Evolutionary conservation across 1,139 yeast genomes (phyloP).

Genomic region (Sporopachydermia cereana): DNA sequence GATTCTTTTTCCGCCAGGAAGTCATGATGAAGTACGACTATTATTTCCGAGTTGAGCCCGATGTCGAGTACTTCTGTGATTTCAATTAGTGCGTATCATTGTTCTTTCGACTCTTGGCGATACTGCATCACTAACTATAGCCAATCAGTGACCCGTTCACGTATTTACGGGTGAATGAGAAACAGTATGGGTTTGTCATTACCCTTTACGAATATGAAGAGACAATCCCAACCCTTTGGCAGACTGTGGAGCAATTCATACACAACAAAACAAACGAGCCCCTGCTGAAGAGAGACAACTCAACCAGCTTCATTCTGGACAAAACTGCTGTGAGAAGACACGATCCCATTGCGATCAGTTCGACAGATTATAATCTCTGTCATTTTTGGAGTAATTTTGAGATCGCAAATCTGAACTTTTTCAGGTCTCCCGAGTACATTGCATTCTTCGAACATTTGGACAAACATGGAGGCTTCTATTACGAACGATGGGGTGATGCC

Average conservation of each 20-base stretch:
- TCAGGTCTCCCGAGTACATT: slow-evolving; percentile 57
- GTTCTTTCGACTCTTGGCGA: no score
- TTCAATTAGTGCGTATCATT: slow-evolving; percentile 38
- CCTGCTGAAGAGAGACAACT: slow-evolving; percentile 25
- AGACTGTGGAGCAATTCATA: slow-evolving; percentile 56
- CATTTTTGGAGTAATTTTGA: slow-evolving; percentile 97
- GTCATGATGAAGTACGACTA: slow-evolving; percentile 57
- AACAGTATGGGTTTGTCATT: slow-evolving; percentile 81
- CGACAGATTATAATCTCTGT: slow-evolving; percentile 68
- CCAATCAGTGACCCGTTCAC: slow-evolving; percentile 75
- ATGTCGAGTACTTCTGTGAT: slow-evolving; percentile 77
- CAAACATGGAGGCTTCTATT: slow-evolving; percentile 65
- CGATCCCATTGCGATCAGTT: slow-evolving; percentile 27
- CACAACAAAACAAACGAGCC: slow-evolving; percentile 43
- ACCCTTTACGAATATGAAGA: slow-evolving; percentile 66
- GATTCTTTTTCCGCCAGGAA: slow-evolving; percentile 67
- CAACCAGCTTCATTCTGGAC: slow-evolving; percentile 14
- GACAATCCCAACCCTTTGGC: slow-evolving; percentile 81
- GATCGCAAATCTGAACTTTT: slow-evolving; percentile 70
- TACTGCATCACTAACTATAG: no score
- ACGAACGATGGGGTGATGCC: slow-evolving; percentile 95
- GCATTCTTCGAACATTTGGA: slow-evolving; percentile 64
- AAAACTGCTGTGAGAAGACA: slow-evolving; percentile 23
- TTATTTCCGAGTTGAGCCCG: slow-evolving; percentile 93
- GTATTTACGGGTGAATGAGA: slow-evolving; percentile 56